phyloP scores from a whole-genome alignment of 257 asterid genomes.

The Perilla frutescens region DNA sequence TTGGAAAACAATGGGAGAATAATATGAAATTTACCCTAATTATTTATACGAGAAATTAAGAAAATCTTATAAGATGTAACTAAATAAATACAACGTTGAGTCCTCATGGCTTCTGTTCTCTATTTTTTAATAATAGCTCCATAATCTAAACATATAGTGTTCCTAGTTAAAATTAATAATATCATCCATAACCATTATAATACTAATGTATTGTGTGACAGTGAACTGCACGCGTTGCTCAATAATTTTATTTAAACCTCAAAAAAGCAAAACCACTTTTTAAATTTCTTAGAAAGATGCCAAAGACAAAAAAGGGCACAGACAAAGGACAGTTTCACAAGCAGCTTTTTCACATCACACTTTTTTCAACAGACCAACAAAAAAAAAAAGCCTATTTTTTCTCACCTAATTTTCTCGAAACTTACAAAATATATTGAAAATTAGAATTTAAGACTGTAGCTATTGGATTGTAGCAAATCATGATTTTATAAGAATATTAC shows the following conservation, averaged over 20 bases:
- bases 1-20: too few relatives aligned
- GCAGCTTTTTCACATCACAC: conserved; percentile 36
- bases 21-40: too few relatives aligned
- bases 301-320: conserved; percentile 35
- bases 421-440: conserved; percentile 8
- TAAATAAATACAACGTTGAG: not conserved
- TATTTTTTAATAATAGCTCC: not conserved
- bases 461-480: not conserved
- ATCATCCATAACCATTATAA: conserved; percentile 10
- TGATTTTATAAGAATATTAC: not conserved
- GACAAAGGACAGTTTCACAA: conserved; percentile 21
- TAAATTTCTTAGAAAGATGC: conserved; percentile 33
- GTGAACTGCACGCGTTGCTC: conserved; percentile 1
- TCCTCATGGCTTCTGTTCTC: not conserved
- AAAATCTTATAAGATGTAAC: not conserved
- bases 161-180: not conserved
- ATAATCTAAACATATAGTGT: not conserved
- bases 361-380: not conserved
- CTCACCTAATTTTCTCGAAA: conserved; percentile 30
- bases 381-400: not conserved
- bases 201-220: not conserved
- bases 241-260: not conserved
- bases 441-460: not conserved
- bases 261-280: conserved; percentile 31
- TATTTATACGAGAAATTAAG: too few relatives aligned